Conservation (phyloP, 2,329 filamentous ascomycete genomes). For the Aspergillus puulaauensis region DNA sequence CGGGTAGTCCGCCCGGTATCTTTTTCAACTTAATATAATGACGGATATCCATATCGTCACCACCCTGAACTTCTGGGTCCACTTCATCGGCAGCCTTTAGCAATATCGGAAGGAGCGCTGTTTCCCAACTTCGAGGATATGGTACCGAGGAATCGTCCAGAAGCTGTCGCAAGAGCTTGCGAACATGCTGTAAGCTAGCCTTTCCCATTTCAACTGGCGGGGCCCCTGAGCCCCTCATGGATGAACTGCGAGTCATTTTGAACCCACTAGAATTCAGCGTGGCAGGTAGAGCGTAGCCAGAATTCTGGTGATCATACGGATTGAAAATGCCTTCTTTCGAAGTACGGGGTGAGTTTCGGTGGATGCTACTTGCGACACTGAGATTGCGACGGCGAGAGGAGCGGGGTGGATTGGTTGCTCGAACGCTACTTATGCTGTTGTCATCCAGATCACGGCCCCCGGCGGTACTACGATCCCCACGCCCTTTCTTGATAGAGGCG, state of each 20-base stretch:
- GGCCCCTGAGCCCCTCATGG: constrained; percentile 71
- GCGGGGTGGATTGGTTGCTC: constrained; percentile 60
- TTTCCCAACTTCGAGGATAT: constrained; percentile 79
- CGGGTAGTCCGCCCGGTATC: constrained; percentile 83
- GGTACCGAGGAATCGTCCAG: constrained; percentile 73
- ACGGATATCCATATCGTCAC: constrained; percentile 94
- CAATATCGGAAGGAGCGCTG: constrained; percentile 83
- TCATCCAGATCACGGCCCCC: constrained; percentile 66
- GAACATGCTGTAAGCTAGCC: constrained; percentile 84
- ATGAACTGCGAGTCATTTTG: constrained; percentile 72
- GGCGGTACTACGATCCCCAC: constrained; percentile 74
- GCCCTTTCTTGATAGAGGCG: constrained; percentile 71
- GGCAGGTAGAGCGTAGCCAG: constrained; percentile 44
- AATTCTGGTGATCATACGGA: constrained; percentile 30
- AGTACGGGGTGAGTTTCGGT: constrained; percentile 70
- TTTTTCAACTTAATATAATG: constrained; percentile 98
- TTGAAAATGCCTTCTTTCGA: constrained; percentile 55
- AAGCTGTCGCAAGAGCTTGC: constrained; percentile 78
- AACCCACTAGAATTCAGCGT: constrained; percentile 40
- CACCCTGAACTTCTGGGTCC: constrained; percentile 82
- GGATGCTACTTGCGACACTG: constrained; percentile 75
- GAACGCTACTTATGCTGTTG: constrained; percentile 63
- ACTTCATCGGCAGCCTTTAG: constrained; percentile 92
- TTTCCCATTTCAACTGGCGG: constrained; percentile 82
- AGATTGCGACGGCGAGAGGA: constrained; percentile 73